phyloP scores from a whole-genome alignment of 179 eudicot species.

The Corrigiola litoralis region DNA sequence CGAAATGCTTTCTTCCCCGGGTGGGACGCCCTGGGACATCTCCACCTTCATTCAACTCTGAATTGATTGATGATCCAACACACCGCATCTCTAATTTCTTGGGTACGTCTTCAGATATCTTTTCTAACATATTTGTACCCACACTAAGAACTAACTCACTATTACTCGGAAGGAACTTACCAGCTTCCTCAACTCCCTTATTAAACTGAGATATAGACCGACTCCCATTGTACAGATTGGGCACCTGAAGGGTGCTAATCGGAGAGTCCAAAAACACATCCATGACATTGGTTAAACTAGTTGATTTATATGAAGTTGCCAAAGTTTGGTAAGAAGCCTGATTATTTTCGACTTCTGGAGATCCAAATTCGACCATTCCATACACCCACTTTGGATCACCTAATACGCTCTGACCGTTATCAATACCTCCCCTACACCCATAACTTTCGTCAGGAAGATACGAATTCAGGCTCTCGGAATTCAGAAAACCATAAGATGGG shows the following conservation, averaged over 20 bases:
- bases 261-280: conserved; percentile 17
- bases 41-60: neutral
- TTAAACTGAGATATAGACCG: conserved; percentile 22
- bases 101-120: neutral
- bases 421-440: neutral
- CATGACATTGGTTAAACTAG: neutral
- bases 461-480: neutral
- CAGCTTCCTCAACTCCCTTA: conserved; percentile 27
- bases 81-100: neutral
- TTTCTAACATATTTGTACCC: neutral
- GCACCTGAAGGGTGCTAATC: neutral
- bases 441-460: neutral
- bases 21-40: neutral
- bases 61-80: neutral
- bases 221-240: conserved; percentile 16
- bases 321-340: neutral
- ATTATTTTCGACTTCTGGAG: neutral
- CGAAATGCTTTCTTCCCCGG: conserved; percentile 23
- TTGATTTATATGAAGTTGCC: conserved; percentile 10
- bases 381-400: conserved; percentile 13
- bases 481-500: neutral
- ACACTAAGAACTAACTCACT: conserved; percentile 12
- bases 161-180: conserved; percentile 23
- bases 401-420: neutral
- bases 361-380: neutral